These are phyloP conservation scores for Ophiocordyceps polyrhachis-furcata DNA, from an alignment of 2,329 filamentous ascomycete genomes.

Conservation along the genomic window DNA sequence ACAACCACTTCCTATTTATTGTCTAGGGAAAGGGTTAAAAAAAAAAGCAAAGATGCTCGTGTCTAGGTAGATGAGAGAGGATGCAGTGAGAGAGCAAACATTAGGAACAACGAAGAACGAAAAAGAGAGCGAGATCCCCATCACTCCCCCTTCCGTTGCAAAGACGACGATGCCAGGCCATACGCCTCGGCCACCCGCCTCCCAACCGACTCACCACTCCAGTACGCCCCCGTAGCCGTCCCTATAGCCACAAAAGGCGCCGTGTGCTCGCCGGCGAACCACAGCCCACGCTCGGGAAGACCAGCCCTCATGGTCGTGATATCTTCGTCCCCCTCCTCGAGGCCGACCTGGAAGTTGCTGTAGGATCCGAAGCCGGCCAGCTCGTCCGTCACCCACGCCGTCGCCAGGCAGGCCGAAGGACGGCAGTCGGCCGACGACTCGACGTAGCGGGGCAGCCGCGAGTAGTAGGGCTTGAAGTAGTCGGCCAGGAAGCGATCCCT, in stretches of 20 bases:
- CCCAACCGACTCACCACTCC: conserved; percentile 69
- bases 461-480: conserved; percentile 66
- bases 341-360: conserved; percentile 63
- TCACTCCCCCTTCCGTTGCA: neutral
- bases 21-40: too few relatives aligned
- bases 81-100: too few relatives aligned
- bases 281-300: conserved; percentile 48
- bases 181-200: conserved; percentile 41
- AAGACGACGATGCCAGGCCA: conserved; percentile 6
- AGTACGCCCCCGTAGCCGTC: conserved; percentile 79
- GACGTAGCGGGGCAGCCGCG: conserved; percentile 50
- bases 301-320: conserved; percentile 46
- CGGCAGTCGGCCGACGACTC: conserved; percentile 33
- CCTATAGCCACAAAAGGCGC: conserved; percentile 78
- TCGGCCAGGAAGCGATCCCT: conserved; percentile 35
- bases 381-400: conserved; percentile 61
- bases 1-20: too few relatives aligned
- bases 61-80: too few relatives aligned
- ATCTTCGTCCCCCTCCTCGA: conserved; percentile 52
- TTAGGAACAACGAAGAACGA: too few relatives aligned
- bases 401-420: conserved; percentile 47
- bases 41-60: too few relatives aligned
- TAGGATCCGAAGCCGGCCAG: conserved; percentile 71
- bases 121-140: too few relatives aligned
- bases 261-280: conserved; percentile 83